Base-by-base conservation (phyloP, 805 yeast genomes). In the Barnettozyma vustinii region DNA sequence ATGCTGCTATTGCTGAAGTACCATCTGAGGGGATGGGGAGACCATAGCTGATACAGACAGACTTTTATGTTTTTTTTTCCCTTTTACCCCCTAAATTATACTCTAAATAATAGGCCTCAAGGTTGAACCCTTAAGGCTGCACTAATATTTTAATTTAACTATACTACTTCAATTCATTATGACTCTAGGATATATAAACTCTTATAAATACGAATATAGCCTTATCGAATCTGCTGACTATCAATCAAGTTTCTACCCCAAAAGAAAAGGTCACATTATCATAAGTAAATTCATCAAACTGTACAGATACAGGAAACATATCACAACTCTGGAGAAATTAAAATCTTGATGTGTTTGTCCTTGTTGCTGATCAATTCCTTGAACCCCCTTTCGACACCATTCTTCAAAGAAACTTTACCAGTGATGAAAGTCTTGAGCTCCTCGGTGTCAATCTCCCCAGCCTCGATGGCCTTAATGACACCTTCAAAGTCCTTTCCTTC, bases 301-400 rank as follows among this genome's bases (percentile, higher is more conserved):
- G n/a, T n/a, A n/a, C n/a, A n/a, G n/a, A n/a, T n/a, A n/a, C n/a
- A n/a, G n/a, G n/a, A n/a, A n/a, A n/a, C n/a, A n/a, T n/a, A 36
- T 36, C 20, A 36, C 39, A 20, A 36, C 15, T 36, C 39, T 5
- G 39, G 23, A 18, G 39, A 60, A 39, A 74, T 65, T 52, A 74
- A 59, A 39, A 74, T 69, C 66, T 74, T 74, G 52, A 74, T 72
- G 52, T 74, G 76, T 40, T 61, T 69, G 37, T 71, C 77, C 56
- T 74, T 74, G 53, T 74, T 63, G 48, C 64, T 55, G 39, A 72
- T 58, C 56, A 74, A 59, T 51, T 74, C 77, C 20, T 61, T 48
- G 53, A 73, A 73, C 6, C 79, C 79, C 18, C 59, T 56, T 36
- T 69, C 65, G 21, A 74, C 70, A 26, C 72, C 77, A 45, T 71